Evolutionary conservation across 305 asterid species (phyloP).

Genomic region (Striga hermonthica): DNA sequence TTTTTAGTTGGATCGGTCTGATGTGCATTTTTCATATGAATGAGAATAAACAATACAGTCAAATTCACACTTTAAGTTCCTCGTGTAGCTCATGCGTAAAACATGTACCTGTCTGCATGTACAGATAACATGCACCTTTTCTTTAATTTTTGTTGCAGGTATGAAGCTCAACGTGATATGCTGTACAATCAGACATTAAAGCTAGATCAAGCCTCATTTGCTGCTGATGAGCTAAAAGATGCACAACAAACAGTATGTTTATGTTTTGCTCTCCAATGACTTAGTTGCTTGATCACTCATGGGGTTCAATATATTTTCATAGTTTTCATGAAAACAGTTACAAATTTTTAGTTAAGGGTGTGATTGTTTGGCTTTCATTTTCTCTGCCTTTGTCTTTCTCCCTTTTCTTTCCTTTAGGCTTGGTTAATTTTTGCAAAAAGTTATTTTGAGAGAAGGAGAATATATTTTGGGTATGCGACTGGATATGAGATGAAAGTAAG

Average conservation of each 20-base stretch:
- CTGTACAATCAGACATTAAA: conserved; percentile 72
- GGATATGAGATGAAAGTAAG: not conserved
- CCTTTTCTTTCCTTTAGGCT: not conserved
- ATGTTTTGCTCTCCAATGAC: conserved; percentile 26
- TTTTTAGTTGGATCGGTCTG: conserved; percentile 9
- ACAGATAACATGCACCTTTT: conserved; percentile 18
- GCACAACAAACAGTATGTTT: conserved; percentile 79
- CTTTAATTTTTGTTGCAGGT: conserved; percentile 38
- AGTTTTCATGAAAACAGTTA: not conserved
- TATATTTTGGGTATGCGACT: not conserved
- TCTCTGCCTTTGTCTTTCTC: not conserved
- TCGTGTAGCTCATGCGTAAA: not conserved
- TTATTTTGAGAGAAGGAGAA: not conserved
- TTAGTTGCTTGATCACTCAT: not conserved
- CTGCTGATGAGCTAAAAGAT: conserved; percentile 76
- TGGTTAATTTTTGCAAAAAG: not conserved
- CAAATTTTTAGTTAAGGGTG: conserved; percentile 6
- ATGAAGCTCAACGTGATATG: conserved; percentile 83
- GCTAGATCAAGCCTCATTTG: conserved; percentile 74
- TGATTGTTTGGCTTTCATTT: not conserved
- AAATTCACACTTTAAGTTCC: not conserved
- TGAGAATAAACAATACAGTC: not conserved
- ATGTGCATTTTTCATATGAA: not conserved
- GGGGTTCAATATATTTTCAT: conserved; percentile 13
- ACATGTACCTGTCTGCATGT: conserved; percentile 14